A percentile compares a stretch with the other conserved stretches of the same genome.
Evolutionary conservation across 192 early-diverging fungal species (phyloP).

Genomic region (Rhizoclosmatium globosum): DNA sequence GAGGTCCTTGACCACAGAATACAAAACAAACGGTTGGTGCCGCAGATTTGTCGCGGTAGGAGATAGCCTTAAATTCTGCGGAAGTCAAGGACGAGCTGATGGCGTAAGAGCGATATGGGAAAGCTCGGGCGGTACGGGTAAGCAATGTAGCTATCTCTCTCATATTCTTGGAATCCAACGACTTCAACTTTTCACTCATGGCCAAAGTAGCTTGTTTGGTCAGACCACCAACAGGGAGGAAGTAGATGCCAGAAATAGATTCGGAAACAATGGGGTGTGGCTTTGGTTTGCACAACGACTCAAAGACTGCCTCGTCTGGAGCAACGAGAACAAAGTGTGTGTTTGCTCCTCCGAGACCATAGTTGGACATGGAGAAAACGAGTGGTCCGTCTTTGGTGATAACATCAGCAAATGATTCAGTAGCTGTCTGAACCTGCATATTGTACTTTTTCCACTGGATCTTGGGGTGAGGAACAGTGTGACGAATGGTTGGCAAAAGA

Average conservation of each 20-base stretch:
- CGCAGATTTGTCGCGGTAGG: background rate
- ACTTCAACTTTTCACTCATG: background rate
- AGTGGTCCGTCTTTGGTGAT: constrained; percentile 25
- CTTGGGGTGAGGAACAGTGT: constrained; percentile 40
- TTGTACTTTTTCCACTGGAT: constrained; percentile 38
- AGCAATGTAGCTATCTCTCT: too few relatives aligned
- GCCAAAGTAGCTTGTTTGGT: constrained; percentile 21
- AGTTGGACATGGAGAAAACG: constrained; percentile 42
- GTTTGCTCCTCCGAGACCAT: constrained; percentile 44
- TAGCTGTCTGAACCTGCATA: constrained; percentile 40
- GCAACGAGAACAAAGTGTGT: constrained; percentile 26
- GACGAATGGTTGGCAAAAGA: constrained; percentile 38
- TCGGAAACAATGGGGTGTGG: background rate
- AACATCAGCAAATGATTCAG: background rate
- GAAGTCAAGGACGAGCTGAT: constrained; percentile 6
- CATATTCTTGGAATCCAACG: too few relatives aligned
- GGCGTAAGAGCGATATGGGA: constrained; percentile 40
- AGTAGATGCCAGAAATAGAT: background rate
- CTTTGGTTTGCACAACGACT: background rate
- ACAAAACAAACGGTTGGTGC: constrained; percentile 26
- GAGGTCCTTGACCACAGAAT: constrained; percentile 46
- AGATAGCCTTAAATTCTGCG: background rate
- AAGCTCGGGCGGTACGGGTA: constrained; percentile 7
- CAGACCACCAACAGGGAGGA: constrained; percentile 7
- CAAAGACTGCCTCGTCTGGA: constrained; percentile 4